Base-by-base conservation (phyloP, 2,329 filamentous ascomycete genomes). In the Phialophora macrospora region DNA sequence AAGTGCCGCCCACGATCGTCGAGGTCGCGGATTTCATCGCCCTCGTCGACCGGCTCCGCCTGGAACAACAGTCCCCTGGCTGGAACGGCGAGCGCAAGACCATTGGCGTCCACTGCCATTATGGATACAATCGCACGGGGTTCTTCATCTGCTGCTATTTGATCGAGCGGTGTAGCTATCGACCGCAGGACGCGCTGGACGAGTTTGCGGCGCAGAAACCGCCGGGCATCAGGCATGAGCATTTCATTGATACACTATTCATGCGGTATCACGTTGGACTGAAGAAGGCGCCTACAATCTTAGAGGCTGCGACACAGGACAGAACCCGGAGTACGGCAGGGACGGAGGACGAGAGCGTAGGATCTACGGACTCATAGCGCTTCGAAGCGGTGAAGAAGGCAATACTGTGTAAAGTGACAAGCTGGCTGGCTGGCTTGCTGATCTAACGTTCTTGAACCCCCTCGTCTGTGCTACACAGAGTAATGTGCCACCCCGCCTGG, bases 111-210 rank as follows among this genome's bases (percentile, higher is more conserved):
- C 94, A 98, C 76, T 98, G 94, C 73, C 94, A 98, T 74, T 97
- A 97, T 72, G 94, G 94, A 0, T 97, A 96, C 80, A 97, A 98
- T 76, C 86, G 93, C 24, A 97, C 94, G 0, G 94, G 94, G 0
- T 97, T 94, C 76, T 91, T 97, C 74, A 87, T 98, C 58, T 90
- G 92, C 34, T 92, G 89, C 73, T 98, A 97, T 74, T 81, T 98
- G n/a, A 89, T 97, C 14, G 93, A 97, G 79, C 83, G 87, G 55
- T 85, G 90, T 71, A 88, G 86, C 0, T 93, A 87, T 73, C 81
- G 80, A 24, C 85, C 97, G 1, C 85, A 90, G 72, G 87, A 90
- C 62, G 94, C 94, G 0, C 88, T 98, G 66, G 87, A 91, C 60
- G 84, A 88, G 66, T 98, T 98, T 79, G 87, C 87, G 20, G 79